Evolutionary conservation across 2,329 filamentous ascomycete species (phyloP), one percentile per base, ranked within the genome.

Genomic region (Trichoderma gracile): DNA sequence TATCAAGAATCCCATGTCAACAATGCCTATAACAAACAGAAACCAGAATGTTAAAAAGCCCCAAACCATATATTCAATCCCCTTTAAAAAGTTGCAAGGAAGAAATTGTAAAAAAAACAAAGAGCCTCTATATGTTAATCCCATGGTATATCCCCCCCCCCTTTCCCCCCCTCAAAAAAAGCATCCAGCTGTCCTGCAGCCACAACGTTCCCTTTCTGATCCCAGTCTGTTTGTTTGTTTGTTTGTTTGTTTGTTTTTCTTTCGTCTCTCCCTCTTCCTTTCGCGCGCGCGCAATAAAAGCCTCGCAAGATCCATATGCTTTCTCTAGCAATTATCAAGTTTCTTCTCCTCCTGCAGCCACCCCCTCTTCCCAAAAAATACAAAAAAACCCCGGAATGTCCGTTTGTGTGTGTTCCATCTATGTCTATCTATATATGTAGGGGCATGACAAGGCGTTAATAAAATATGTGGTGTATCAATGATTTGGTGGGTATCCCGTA

Each of bases 81-180:
- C 33, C 30, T 27, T 14, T 17, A 38, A 19, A 40, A 19, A 40
- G 33, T 15, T 38, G 8, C 3, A 38, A 21, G 10, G 10, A 38
- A 53, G 21, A 54, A 46, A 46, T 4, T 23, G n/a, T 6, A 12
- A 25, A 23, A 25, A 25, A n/a, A 14, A 58, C n/a, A 12, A 38
- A 9, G 21, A 53, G 40, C 49, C 58, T 61, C 49, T 61, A 59
- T 59, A 53, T 61, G 54, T 2, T 12, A 38, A 38, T 61, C 58
- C 58, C 47, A 40, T 61, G 58, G 58, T 61, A 61, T 61, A 61
- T 61, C 58, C 58, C 46, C 58, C 58, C 58, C 49, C 14, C 17
- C 23, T 60, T 23, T 43, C 57, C 9, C 19, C n/a, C n/a, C n/a
- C n/a, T n/a, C n/a, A n/a, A n/a, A 5, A 14, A 38, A 38, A 33